Evolutionary conservation across 2,329 filamentous ascomycete species (phyloP).

Genomic region (Chrysosphaeria jannelii): DNA sequence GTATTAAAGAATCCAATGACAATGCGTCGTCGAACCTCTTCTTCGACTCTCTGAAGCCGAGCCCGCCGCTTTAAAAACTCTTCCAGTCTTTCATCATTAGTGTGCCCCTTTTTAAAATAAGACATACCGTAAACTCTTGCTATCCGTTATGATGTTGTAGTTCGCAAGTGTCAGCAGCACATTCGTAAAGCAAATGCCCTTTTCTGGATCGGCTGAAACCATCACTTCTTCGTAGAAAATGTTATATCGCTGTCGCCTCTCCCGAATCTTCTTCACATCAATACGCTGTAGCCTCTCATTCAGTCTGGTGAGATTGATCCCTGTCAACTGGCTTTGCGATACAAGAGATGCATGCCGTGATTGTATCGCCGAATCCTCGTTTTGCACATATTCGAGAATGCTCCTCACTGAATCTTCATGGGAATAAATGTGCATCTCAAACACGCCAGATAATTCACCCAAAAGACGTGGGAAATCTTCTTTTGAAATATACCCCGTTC

Average conservation of each 20-base stretch:
- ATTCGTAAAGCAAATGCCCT: conserved; percentile 71
- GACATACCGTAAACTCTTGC: conserved; percentile 60
- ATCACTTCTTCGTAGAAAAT: conserved; percentile 94
- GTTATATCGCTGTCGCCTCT: conserved; percentile 53
- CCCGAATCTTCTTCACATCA: conserved; percentile 43
- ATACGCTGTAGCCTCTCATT: conserved; percentile 43
- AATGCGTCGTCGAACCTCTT: conserved; percentile 68
- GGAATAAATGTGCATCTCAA: conserved; percentile 91
- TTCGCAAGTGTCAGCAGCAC: conserved; percentile 90
- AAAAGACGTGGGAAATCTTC: conserved; percentile 69
- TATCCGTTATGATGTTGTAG: conserved; percentile 96
- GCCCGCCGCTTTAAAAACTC: conserved; percentile 80
- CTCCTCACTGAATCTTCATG: conserved; percentile 63
- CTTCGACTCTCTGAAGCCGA: conserved; percentile 74
- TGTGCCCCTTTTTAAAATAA: no score
- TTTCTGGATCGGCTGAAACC: conserved; percentile 68
- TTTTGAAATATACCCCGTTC: conserved; percentile 71
- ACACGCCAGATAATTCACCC: conserved; percentile 77
- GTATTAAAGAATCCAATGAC: conserved; percentile 94
- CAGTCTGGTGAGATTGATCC: conserved; percentile 45
- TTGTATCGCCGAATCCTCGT: conserved; percentile 13
- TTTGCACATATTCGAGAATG: conserved; percentile 60
- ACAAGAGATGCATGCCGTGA: conserved; percentile 22
- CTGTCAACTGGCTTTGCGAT: conserved; percentile 19
- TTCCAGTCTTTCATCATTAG: no score